Evolutionary conservation across 2,329 filamentous ascomycete genomes (phyloP).

Genomic region (Trichophyton schoenleinii): DNA sequence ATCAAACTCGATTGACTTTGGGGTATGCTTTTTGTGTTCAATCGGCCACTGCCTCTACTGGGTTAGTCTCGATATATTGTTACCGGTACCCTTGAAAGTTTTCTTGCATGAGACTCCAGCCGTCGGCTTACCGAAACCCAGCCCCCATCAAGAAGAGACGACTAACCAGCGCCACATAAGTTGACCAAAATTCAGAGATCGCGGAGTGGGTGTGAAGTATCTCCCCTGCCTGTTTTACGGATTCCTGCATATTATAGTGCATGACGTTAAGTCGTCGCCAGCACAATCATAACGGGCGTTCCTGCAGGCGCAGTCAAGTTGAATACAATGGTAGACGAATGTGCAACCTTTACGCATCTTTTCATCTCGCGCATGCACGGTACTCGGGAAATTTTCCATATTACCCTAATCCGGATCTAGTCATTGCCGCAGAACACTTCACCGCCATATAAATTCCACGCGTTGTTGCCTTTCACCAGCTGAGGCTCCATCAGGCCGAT

Average conservation of each 20-base stretch:
- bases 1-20: not conserved
- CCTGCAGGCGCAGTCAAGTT: not conserved
- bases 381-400: not conserved
- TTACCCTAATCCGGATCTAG: not conserved
- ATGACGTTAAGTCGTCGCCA: not conserved
- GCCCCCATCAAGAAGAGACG: not conserved
- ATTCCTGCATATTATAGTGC: not conserved
- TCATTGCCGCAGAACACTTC: not conserved
- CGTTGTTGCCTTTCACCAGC: not conserved
- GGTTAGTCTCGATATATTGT: not conserved
- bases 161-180: not conserved
- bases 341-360: not conserved
- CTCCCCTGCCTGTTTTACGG: not conserved
- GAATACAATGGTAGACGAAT: not conserved
- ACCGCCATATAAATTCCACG: not conserved
- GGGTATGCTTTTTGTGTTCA: not conserved
- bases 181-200: not conserved
- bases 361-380: not conserved
- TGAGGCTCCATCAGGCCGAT: not conserved
- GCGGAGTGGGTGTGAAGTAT: not conserved
- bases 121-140: not conserved
- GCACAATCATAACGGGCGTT: not conserved
- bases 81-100: not conserved
- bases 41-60: not conserved
- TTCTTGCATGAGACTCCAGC: not conserved